Evolutionary conservation across 495 filamentous ascomycete species (phyloP), one percentile per base, ranked within the genome.

Genomic region (Tuber indicum): DNA sequence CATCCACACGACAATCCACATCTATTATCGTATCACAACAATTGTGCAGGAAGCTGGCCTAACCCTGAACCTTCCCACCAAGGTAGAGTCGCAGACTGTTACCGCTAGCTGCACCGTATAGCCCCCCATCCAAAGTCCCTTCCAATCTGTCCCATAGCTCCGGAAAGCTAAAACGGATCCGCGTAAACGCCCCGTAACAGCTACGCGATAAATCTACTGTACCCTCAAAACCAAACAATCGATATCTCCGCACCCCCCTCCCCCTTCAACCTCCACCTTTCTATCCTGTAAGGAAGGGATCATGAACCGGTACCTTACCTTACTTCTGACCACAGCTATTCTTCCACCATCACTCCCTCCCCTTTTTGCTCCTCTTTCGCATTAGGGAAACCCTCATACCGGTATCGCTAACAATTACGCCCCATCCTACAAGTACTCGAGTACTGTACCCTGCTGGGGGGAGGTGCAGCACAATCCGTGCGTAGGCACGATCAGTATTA

Each of bases 111-210:
- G 39, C 39, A 41, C n/a, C 16, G 12, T 32, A 17, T 21, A 32
- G 58, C 26, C 58, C 26, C 58, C 58, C 58, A 14, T 62, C 58
- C n/a, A 26, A 32, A 62, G 58, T 62, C 58, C 58, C 58, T 32
- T 62, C 72, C 44, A 72, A 42, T 49, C 26, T 26, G 8, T 66
- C 45, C 72, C 77, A 74, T 72, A 72, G 69, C 75, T 78, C 47
- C 72, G 5, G 71, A 49, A 43, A 44, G n/a, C 62, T 46, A 78
- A 66, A 36, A 74, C 72, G 72, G 76, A 77, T 75, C 77, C 77
- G 77, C 72, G 77, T 79, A 79, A 78, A 78, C 42, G 36, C 49
- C 76, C 45, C 36, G 75, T 66, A 46, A 70, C 46, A 71, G 26
- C 1, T 66, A 66, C 58, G 16, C 58, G 58, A 66, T 66, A 17